Conservation (phyloP, 2,329 filamentous ascomycete species). For the Curvularia verruculosa region DNA sequence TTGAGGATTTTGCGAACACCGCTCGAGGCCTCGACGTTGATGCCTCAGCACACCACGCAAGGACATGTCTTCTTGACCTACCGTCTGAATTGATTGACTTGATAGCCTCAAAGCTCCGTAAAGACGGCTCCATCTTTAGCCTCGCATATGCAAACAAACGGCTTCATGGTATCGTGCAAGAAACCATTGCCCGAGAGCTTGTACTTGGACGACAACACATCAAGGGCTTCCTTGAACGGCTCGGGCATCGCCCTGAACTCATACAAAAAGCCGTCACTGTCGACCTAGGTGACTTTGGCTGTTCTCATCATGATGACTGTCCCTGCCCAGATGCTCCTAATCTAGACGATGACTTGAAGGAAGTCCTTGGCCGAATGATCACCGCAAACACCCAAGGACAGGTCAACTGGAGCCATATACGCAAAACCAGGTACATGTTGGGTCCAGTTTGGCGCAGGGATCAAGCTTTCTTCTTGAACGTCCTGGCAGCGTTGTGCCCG, state of each 20-base stretch:
- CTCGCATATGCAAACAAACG: conserved; percentile 22
- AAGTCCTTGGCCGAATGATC: conserved; percentile 8
- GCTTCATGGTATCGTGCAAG: conserved; percentile 18
- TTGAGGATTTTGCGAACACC: neutral
- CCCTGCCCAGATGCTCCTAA: neutral
- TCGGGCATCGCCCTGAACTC: conserved; percentile 15
- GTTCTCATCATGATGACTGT: conserved; percentile 1
- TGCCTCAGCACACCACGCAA: neutral
- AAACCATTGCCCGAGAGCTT: conserved; percentile 20
- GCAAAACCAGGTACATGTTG: neutral
- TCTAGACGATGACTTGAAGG: neutral
- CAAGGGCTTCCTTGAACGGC: conserved; percentile 15
- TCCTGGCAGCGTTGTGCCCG: conserved; percentile 17
- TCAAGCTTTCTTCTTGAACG: conserved; percentile 18
- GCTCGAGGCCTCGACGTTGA: neutral
- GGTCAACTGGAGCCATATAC: conserved; percentile 6
- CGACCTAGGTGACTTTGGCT: conserved; percentile 22
- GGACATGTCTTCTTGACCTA: conserved; percentile 8
- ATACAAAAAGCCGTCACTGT: conserved; percentile 16
- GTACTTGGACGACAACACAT: conserved; percentile 18
- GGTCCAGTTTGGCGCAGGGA: conserved; percentile 9
- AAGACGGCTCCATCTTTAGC: conserved; percentile 1
- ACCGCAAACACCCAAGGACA: neutral
- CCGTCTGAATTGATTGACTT: conserved; percentile 20
- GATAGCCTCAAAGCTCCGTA: conserved; percentile 12